These are phyloP conservation scores for Phytophthora crassamura DNA, from an alignment of 352 stramenopile genomes.

Conservation along the genomic window DNA sequence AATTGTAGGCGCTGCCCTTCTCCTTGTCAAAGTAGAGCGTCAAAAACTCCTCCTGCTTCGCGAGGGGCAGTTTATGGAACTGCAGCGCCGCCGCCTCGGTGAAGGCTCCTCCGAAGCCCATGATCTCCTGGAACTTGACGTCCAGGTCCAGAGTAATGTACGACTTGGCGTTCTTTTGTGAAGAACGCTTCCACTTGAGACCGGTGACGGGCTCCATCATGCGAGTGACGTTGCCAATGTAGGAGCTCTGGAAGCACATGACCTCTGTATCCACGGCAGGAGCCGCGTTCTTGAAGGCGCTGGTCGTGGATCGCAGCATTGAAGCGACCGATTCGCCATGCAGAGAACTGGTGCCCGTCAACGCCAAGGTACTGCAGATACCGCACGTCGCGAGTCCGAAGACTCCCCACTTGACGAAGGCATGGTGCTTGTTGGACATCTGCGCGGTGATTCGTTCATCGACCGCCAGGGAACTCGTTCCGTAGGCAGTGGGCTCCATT, in stretches of 20 bases:
- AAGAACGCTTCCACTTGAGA: slow-evolving; percentile 43
- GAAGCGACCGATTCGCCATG: slow-evolving; percentile 23
- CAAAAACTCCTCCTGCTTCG: slow-evolving; percentile 84
- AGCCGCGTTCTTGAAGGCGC: slow-evolving; percentile 13
- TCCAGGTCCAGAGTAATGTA: slow-evolving; percentile 57
- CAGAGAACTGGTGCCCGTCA: slow-evolving; percentile 21
- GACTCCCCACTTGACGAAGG: slow-evolving; percentile 40
- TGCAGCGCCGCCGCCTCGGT: slow-evolving; percentile 90
- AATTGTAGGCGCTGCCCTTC: slow-evolving; percentile 80
- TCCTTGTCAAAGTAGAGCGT: slow-evolving; percentile 88
- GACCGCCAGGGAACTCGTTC: slow-evolving; percentile 44
- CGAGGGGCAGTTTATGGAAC: slow-evolving; percentile 77
- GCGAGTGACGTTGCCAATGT: slow-evolving; percentile 55
- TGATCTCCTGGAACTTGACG: too few species aligned
- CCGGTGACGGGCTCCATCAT: slow-evolving; percentile 70
- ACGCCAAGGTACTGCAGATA: slow-evolving; percentile 30
- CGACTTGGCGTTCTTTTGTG: slow-evolving; percentile 26
- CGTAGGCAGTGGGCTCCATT: slow-evolving; percentile 55
- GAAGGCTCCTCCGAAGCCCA: slow-evolving; percentile 93
- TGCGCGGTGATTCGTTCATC: slow-evolving; percentile 31
- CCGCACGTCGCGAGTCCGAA: slow-evolving; percentile 33
- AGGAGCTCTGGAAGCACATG: slow-evolving; percentile 74
- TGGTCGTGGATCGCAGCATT: slow-evolving; percentile 8
- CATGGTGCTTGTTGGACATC: slow-evolving; percentile 18
- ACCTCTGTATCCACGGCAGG: slow-evolving; percentile 29